phyloP scores from a whole-genome alignment of 805 yeast genomes.

The Wickerhamia fluorescens region DNA sequence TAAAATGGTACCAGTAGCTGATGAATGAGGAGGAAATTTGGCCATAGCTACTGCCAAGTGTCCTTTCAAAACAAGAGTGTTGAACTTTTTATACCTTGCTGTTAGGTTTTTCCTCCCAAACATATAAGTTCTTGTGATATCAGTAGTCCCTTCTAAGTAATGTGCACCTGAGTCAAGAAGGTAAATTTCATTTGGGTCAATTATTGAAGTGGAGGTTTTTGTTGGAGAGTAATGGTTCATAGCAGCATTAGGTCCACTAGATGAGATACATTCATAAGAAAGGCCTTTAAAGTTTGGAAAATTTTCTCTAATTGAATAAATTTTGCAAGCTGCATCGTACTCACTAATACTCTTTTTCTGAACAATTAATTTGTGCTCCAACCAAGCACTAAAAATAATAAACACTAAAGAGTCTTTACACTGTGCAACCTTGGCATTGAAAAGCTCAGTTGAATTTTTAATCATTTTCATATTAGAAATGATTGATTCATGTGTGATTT shows the following conservation, averaged over 20 bases:
- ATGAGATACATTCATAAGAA: constrained; percentile 71
- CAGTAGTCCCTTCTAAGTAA: constrained; percentile 91
- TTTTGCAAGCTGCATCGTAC: constrained; percentile 56
- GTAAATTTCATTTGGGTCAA: constrained; percentile 64
- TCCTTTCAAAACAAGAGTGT: constrained; percentile 86
- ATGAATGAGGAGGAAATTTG: constrained; percentile 56
- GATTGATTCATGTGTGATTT: constrained; percentile 21
- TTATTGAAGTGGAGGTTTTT: constrained; percentile 45
- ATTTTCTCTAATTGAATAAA: constrained; percentile 48
- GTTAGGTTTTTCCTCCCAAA: constrained; percentile 37
- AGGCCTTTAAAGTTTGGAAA: constrained; percentile 54
- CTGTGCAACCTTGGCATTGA: constrained; percentile 71
- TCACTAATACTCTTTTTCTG: constrained; percentile 44
- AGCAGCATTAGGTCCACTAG: constrained; percentile 71
- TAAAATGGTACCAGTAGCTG: constrained; percentile 66
- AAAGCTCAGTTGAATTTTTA: constrained; percentile 67
- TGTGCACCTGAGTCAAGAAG: constrained; percentile 90
- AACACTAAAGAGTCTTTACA: constrained; percentile 77
- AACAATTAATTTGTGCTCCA: constrained; percentile 48
- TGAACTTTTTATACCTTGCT: constrained; percentile 52
- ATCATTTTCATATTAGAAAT: constrained; percentile 55
- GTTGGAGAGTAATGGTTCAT: constrained; percentile 73
- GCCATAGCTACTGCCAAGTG: constrained; percentile 80
- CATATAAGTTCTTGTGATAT: constrained; percentile 83
- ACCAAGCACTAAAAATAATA: constrained; percentile 74